Evolutionary conservation across 176 grass and related monocot genomes (phyloP).

Genomic region (Puya raimondii): DNA sequence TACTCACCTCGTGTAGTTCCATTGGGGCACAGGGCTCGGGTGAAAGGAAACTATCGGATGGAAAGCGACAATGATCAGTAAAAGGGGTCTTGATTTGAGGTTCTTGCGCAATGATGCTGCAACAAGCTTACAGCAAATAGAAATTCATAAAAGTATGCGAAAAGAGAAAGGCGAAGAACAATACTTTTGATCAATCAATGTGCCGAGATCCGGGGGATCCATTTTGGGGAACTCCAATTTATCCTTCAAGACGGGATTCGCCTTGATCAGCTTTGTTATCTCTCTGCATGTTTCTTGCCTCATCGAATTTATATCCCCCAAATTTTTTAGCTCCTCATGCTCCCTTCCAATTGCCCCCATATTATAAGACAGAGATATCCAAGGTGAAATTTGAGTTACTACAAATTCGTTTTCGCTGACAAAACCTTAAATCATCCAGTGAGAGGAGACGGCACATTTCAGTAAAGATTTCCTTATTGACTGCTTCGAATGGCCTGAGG

Average conservation of each 20-base stretch:
- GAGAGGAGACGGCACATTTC: conserved; percentile 20
- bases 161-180: neutral
- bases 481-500: conserved; percentile 15
- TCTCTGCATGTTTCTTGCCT: conserved; percentile 11
- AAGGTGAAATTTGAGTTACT: neutral
- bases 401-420: conserved; percentile 16
- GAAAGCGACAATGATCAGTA: too few relatives aligned
- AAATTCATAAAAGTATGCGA: too few relatives aligned
- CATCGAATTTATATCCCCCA: conserved; percentile 16
- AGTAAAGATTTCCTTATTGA: neutral
- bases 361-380: neutral
- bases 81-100: too few relatives aligned
- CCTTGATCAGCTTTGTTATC: conserved; percentile 15
- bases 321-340: conserved; percentile 9
- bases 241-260: conserved; percentile 21
- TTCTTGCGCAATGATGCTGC: too few relatives aligned
- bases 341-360: conserved; percentile 7
- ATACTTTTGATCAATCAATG: conserved; percentile 23
- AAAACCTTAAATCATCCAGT: conserved; percentile 29
- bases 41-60: too few relatives aligned
- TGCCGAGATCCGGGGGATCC: conserved; percentile 13
- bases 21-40: too few relatives aligned
- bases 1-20: too few relatives aligned
- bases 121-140: too few relatives aligned
- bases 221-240: conserved; percentile 25